Percentiles rank a stretch among this genome's conserved stretches.
phyloP scores from a whole-genome alignment of 495 filamentous ascomycete genomes.

The Hypoxylon cercidicola region DNA sequence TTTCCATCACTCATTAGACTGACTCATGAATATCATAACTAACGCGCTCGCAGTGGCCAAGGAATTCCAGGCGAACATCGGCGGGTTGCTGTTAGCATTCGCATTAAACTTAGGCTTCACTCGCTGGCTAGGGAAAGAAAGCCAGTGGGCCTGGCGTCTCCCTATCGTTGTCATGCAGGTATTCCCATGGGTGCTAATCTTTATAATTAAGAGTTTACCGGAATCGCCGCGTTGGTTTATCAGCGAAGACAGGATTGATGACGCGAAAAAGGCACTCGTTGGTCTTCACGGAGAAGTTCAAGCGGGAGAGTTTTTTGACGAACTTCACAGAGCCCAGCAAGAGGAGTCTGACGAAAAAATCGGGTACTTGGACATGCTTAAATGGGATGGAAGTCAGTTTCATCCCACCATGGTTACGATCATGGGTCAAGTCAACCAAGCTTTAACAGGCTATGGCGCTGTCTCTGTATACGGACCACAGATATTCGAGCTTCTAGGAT shows the following conservation, averaged over 20 bases:
- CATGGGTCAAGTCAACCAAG: constrained; percentile 69
- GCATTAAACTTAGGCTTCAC: constrained; percentile 55
- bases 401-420: constrained; percentile 65
- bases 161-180: constrained; percentile 68
- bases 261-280: constrained; percentile 55
- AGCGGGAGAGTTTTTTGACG: constrained; percentile 55
- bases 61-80: constrained; percentile 69
- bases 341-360: constrained; percentile 55
- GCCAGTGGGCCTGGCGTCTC: constrained; percentile 63
- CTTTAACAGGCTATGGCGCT: constrained; percentile 64
- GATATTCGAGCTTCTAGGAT: constrained; percentile 66
- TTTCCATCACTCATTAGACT: too few relatives aligned
- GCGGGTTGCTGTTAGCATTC: constrained; percentile 66
- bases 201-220: constrained; percentile 59
- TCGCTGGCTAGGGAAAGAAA: constrained; percentile 47
- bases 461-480: constrained; percentile 69
- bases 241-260: constrained; percentile 53
- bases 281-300: constrained; percentile 58
- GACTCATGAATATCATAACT: not conserved
- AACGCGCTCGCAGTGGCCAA: constrained; percentile 52
- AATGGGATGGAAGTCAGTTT: constrained; percentile 53
- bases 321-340: constrained; percentile 56
- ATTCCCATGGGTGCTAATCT: constrained; percentile 61
- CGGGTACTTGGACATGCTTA: constrained; percentile 62
- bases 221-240: constrained; percentile 66